Percentiles rank a stretch among this genome's conserved stretches.
These are phyloP conservation scores for Nicotiana undulata DNA, from an alignment of 257 asterid genomes.

Conservation along the genomic window DNA sequence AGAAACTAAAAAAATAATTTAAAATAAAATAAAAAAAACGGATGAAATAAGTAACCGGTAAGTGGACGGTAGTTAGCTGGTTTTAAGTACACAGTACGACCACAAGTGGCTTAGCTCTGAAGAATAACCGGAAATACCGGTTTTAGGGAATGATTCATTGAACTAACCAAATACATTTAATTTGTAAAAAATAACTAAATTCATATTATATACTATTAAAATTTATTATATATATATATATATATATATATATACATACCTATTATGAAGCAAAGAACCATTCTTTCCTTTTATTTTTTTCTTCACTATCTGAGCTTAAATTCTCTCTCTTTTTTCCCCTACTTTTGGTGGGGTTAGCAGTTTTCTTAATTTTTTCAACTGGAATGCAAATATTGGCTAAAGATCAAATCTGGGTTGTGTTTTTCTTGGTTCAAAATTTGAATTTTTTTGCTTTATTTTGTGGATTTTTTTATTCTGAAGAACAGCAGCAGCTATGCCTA, in stretches of 20 bases:
- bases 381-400: constrained; percentile 48
- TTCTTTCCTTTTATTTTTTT: constrained; percentile 2
- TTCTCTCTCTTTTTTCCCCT: constrained; percentile 45
- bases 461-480: constrained; percentile 37
- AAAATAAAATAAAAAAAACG: background rate
- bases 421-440: constrained; percentile 35
- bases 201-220: background rate
- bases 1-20: background rate
- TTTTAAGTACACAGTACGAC: background rate
- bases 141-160: constrained; percentile 13
- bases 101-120: constrained; percentile 9
- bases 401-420: constrained; percentile 48
- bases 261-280: background rate
- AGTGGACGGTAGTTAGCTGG: background rate
- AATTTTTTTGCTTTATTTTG: constrained; percentile 33
- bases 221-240: background rate
- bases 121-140: constrained; percentile 4
- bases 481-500: constrained; percentile 56
- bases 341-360: constrained; percentile 22
- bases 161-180: constrained; percentile 15
- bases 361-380: constrained; percentile 23
- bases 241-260: background rate
- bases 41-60: background rate
- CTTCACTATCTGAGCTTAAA: background rate
- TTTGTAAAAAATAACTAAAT: background rate